Evolutionary conservation across 441 rosid genomes (phyloP), one percentile per base, ranked within the genome.

Genomic region (Omphalea diandra): DNA sequence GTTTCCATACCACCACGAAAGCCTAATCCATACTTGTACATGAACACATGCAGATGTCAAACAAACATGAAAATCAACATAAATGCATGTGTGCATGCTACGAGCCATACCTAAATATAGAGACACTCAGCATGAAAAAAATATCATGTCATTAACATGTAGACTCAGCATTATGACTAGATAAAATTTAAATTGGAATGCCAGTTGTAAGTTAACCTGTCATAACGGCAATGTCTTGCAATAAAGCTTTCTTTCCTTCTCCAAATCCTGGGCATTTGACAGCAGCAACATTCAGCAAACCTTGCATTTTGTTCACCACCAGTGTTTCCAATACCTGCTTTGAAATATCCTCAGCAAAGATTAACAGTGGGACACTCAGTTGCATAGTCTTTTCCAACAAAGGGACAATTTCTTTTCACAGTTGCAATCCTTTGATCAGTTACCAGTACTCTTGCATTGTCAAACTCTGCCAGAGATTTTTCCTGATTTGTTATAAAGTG

Each of bases 161-260:
- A 0, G 4, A 44, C 43, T 5, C 22, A 17, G 52, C 10, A 40
- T 26, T 20, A 27, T 52, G 22, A 18, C n/a, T 38, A 24, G 60
- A 47, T 47, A 36, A 38, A 43, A 22, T 66, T n/a, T 57, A 15
- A 52, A 26, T 43, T 33, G 46, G 58, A 29, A 56, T 64, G 50
- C 50, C 44, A 47, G 52, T 32, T 69, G 18, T 41, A 33, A 62
- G 32, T 40, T 82, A 69, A 90, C 97, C 97, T 85, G 98, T 90
- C 97, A 91, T 80, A 73, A 91, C 87, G 68, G 97, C 97, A 80
- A 94, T 87, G 75, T 94, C 97, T 84, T 91, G 98, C 84, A 91
- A 83, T 64, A 88, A 58, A 72, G 93, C 95, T 82, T 91, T 94
- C 82, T 87, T 90, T 20, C 92, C 88, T 49, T 88, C 95, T 73